A percentile compares a stretch with the other conserved stretches of the same genome.
Evolutionary conservation across 108 stramenopile species (phyloP).

Genomic region (Cyclotella cryptica): DNA sequence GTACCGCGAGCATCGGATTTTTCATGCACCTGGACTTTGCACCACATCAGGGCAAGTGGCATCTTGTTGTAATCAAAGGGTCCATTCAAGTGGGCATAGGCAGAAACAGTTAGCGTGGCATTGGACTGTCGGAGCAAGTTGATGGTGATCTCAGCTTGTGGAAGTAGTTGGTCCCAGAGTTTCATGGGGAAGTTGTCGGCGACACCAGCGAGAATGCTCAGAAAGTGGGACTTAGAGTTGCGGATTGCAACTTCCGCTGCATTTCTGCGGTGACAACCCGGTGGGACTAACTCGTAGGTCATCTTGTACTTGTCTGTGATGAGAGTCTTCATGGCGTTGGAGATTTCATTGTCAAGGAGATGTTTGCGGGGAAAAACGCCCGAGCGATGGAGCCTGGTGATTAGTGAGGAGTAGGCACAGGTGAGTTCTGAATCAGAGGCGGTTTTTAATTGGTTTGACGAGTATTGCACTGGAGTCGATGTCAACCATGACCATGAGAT

Average conservation of each 20-base stretch:
- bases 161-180: neutral
- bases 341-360: neutral
- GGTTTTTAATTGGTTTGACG: neutral
- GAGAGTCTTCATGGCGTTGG: neutral
- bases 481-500: neutral
- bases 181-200: neutral
- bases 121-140: no score
- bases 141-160: no score
- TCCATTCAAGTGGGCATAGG: neutral
- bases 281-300: neutral
- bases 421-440: neutral
- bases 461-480: neutral
- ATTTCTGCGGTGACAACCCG: neutral
- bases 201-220: neutral
- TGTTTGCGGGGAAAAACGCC: neutral
- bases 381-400: neutral
- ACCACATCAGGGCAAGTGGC: neutral
- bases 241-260: conserved; percentile 3
- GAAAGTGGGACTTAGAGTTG: conserved; percentile 5
- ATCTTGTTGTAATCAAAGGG: neutral
- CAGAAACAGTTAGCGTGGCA: no score
- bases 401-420: neutral
- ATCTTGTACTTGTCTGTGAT: neutral
- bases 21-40: neutral
- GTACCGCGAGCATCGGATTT: no score